phyloP scores from a whole-genome alignment of 306 rosid species.

The Pyrus betulifolia region DNA sequence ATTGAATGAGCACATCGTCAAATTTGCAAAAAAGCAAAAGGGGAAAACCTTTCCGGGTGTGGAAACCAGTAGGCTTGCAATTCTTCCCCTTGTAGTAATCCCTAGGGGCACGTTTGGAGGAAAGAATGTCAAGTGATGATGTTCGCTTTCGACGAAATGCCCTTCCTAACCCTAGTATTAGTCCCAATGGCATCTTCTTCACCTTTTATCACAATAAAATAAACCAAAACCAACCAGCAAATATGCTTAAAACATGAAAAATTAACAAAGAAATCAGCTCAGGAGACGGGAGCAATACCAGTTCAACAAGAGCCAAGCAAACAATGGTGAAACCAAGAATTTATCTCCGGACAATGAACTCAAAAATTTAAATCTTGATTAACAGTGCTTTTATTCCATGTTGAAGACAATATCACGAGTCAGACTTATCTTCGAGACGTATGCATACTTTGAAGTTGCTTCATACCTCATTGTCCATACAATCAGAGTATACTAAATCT shows the following conservation, averaged over 20 bases:
- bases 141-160: constrained; percentile 33
- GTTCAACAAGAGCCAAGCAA: background rate
- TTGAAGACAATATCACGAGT: background rate
- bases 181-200: constrained; percentile 27
- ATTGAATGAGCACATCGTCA: background rate
- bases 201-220: background rate
- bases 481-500: background rate
- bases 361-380: background rate
- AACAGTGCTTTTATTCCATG: background rate
- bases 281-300: background rate
- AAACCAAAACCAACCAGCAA: background rate
- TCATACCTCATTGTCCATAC: background rate
- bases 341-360: background rate
- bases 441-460: background rate
- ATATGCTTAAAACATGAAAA: background rate
- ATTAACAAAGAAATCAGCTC: background rate
- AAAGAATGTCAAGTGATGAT: constrained; percentile 50
- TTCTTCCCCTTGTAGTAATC: constrained; percentile 81
- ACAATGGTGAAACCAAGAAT: background rate
- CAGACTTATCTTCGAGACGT: background rate
- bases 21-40: background rate
- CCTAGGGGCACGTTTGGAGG: constrained; percentile 75
- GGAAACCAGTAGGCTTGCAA: constrained; percentile 89
- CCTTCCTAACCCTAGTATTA: constrained; percentile 33
- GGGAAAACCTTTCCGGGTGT: constrained; percentile 66